Evolutionary conservation across 2,329 filamentous ascomycete species (phyloP), one percentile per base, ranked within the genome.

Genomic region (Fusarium brachygibbosum): DNA sequence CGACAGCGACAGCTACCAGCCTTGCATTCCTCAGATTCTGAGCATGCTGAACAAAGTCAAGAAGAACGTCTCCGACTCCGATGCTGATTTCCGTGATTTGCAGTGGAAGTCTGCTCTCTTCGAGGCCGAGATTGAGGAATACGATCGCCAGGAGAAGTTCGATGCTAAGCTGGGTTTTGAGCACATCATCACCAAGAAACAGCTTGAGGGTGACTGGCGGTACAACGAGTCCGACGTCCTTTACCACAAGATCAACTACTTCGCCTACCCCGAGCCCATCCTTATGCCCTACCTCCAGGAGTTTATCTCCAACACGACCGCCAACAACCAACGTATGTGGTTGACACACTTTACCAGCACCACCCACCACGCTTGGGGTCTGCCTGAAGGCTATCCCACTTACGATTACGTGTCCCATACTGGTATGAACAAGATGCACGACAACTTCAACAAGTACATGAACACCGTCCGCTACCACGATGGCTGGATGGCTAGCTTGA

Each of bases 21-120:
- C 82, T 3, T 84, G 82, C 28, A 60, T 84, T 44, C 79, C 83
- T 1, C 82, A 81, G 50, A 71, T 80, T 21, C 68, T 81, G 29
- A 71, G 80, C 13, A 73, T 76, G 25, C 67, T 81, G 32, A 81
- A 80, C 65, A 42, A 67, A 9, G 53, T 77, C 34, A 75, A 76
- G 54, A 61, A 63, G 21, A 60, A 72, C 8, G 41, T 58, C 2
- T 69, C 69, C 10, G 52, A 48, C 4, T 53, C 56, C 2, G 62
- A 66, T 5, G 51, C 63, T 3, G 73, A 76, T 31, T 79, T 71
- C 44, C 70, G 69, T 6, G 66, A 74, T 6, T 69, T 72, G 62
- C 75, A 75, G 23, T 81, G 79, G 79, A 70, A 72, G 16, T 74
- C 75, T 1, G 66, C 68, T 0, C 79, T 79, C 8, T 76, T 80